Conservation (phyloP, 805 yeast species). For the Candida railenensis region DNA sequence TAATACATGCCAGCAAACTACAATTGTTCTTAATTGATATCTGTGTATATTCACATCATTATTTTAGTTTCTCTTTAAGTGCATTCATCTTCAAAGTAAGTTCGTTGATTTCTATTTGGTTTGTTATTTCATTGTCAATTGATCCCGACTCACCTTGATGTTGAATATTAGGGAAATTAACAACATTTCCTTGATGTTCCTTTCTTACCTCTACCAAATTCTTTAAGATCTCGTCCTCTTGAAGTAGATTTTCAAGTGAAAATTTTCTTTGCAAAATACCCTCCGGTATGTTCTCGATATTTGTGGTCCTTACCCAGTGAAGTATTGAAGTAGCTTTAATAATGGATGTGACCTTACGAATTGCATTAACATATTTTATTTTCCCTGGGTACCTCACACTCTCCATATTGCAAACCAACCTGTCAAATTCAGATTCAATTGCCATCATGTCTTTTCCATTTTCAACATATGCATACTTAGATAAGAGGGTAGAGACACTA, state of each 20-base stretch:
- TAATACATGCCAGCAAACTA: too few relatives aligned
- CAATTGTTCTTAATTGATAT: too few relatives aligned
- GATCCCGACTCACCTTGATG: not conserved
- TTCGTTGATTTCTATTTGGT: not conserved
- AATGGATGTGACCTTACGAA: conserved; percentile 13
- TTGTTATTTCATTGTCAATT: not conserved
- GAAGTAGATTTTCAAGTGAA: not conserved
- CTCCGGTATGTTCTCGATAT: conserved; percentile 16
- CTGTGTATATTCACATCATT: not conserved
- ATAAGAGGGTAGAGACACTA: conserved; percentile 8
- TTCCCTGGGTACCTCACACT: conserved; percentile 17
- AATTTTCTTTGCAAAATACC: conserved; percentile 9
- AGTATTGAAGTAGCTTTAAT: conserved; percentile 14
- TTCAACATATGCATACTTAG: conserved; percentile 4
- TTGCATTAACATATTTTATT: conserved; percentile 11
- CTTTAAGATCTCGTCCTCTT: conserved; percentile 5
- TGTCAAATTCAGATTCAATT: conserved; percentile 7
- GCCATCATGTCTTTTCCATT: conserved; percentile 1
- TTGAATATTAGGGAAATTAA: not conserved
- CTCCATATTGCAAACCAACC: conserved; percentile 11
- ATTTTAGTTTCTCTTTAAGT: not conserved
- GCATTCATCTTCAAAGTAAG: not conserved
- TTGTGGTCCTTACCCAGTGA: conserved; percentile 13
- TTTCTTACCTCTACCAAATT: conserved; percentile 6
- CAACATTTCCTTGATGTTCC: not conserved